Base-by-base conservation (phyloP, 1,284 basidiomycete species). In the Ceratobasidium sp. region DNA sequence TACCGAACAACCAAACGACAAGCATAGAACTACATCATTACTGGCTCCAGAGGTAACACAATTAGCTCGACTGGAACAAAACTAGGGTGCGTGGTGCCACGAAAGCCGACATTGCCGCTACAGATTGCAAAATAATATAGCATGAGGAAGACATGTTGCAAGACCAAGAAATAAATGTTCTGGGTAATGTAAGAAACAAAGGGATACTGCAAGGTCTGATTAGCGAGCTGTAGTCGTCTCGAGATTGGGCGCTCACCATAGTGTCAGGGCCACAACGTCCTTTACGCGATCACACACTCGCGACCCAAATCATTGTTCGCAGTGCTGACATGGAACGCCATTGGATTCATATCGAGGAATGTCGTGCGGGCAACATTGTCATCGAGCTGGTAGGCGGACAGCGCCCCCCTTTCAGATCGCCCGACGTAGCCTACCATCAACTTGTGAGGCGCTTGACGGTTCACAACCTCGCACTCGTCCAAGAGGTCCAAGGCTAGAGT, bases 381-480 rank as follows among this genome's bases (percentile, higher is more conserved):
- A 16, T 71, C 68, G 6, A 71, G 39, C 29, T 71, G 68, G n/a
- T 71, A 71, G 27, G 56, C 68, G 22, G 68, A 54, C 43, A 71
- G 29, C 8, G 68, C 29, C 19, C 68, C 68, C 29, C 43, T 37
- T 31, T 71, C 68, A 31, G 68, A 59, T 48, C 68, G 53, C 3
- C 68, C 68, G 27, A 71, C 31, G 41, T 71, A 71, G 37, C 68
- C 68, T 29, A 71, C 68, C 68, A 71, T 71, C 68, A 71, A 31
- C 31, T 71, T 71, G 22, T 71, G 68, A 27, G 68, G 68, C 56
- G 54, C 46, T 48, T 71, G 68, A 31, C 68, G 68, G 43, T 16
- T 71, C 22, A 71, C 68, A 22, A 71, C 43, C 56, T 71, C 68
- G 31, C 41, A 71, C 27, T 71, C 68, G 22, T 71, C 68, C n/a